Evolutionary conservation across 139 green algal genomes (phyloP).

Genomic region (Haematococcus lacustris): DNA sequence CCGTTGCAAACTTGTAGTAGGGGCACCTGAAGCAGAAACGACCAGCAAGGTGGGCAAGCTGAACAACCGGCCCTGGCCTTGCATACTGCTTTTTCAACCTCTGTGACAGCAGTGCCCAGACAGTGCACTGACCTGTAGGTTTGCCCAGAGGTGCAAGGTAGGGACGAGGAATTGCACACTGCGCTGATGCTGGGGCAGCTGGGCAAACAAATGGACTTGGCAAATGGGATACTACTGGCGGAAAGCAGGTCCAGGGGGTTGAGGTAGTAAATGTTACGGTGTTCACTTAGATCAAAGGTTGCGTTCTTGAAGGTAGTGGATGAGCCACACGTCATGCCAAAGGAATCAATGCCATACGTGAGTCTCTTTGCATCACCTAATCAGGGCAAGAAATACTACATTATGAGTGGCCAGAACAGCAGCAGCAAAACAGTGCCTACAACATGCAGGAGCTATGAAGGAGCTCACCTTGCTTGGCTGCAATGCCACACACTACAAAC

Average conservation of each 20-base stretch:
- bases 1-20: constrained; percentile 50
- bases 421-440: background rate
- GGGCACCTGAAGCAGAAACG: constrained; percentile 38
- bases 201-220: constrained; percentile 48
- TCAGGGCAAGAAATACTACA: too few relatives aligned
- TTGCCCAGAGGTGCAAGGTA: background rate
- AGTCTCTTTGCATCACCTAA: too few relatives aligned
- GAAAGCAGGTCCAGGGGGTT: constrained; percentile 58
- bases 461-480: constrained; percentile 39
- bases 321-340: constrained; percentile 54
- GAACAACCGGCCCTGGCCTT: background rate
- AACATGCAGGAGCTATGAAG: background rate
- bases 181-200: constrained; percentile 33
- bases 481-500: constrained; percentile 53
- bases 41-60: background rate
- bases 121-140: constrained; percentile 31
- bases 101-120: background rate
- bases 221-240: constrained; percentile 33
- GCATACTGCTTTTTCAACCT: background rate
- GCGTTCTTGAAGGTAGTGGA: constrained; percentile 37
- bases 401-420: too few relatives aligned
- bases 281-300: constrained; percentile 37
- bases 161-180: background rate
- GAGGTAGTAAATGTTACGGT: constrained; percentile 65
- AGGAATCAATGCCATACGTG: constrained; percentile 63